Evolutionary conservation across 2,329 filamentous ascomycete species (phyloP).

Genomic region (Scedosporium dehoogii): DNA sequence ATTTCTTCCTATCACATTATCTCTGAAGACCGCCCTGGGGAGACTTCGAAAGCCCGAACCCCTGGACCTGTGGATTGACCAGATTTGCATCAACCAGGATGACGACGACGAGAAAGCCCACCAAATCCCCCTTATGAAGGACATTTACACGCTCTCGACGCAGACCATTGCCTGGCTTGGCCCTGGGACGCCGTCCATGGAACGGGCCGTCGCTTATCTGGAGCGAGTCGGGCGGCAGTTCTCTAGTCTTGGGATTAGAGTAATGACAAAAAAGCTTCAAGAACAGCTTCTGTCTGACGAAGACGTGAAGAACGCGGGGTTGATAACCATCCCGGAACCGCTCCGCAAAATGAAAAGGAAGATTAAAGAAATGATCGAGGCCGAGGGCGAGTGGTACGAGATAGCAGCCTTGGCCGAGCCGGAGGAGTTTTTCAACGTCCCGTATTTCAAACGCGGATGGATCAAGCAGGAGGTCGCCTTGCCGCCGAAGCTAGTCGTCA

Average conservation of each 20-base stretch:
- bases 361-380: background rate
- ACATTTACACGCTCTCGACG: slow-evolving; percentile 16
- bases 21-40: background rate
- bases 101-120: slow-evolving; percentile 1
- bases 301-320: background rate
- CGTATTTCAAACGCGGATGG: background rate
- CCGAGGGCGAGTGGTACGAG: background rate
- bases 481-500: background rate
- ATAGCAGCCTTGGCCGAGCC: background rate
- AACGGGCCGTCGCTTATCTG: background rate
- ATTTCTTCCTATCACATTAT: background rate
- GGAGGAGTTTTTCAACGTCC: background rate
- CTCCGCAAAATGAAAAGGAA: background rate
- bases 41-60: background rate
- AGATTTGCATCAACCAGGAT: slow-evolving; percentile 6
- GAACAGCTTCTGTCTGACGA: background rate
- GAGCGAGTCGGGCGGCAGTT: background rate
- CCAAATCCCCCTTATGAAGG: slow-evolving; percentile 3
- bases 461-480: background rate
- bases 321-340: background rate
- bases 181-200: background rate
- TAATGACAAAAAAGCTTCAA: background rate
- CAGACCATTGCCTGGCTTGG: slow-evolving; percentile 21
- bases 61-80: slow-evolving; percentile 13
- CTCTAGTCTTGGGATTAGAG: background rate